These are phyloP conservation scores for Stentor coeruleus DNA, from an alignment of 73 alveolate genomes.

Conservation along the genomic window DNA sequence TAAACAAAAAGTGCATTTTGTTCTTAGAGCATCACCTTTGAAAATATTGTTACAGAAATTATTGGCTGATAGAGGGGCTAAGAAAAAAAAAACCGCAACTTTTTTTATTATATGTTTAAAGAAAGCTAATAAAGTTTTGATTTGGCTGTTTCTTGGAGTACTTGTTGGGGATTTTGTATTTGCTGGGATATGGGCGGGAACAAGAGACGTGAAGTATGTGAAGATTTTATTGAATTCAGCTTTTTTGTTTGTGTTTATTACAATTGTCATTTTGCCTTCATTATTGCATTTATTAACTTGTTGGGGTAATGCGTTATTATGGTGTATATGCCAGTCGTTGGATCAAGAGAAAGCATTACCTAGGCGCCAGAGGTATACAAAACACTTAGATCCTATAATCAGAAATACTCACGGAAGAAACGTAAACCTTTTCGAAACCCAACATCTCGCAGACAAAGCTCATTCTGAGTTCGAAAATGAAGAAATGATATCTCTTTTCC, in stretches of 20 bases:
- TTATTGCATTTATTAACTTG: not conserved
- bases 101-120: slow-evolving; percentile 3
- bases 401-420: not conserved
- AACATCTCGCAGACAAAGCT: slow-evolving; percentile 13
- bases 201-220: not conserved
- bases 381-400: not conserved
- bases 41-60: not conserved
- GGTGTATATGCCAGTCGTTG: slow-evolving; percentile 11
- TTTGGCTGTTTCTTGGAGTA: not conserved
- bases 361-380: not conserved
- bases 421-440: not conserved
- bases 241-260: not conserved
- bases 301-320: slow-evolving; percentile 18
- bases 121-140: not conserved
- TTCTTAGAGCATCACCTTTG: not conserved
- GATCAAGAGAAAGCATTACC: not conserved
- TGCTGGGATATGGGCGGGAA: not conserved
- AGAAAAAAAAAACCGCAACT: slow-evolving; percentile 17
- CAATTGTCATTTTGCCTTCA: not conserved
- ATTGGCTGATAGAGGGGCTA: not conserved
- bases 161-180: not conserved
- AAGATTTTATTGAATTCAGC: not conserved
- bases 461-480: slow-evolving; percentile 3
- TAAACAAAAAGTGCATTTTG: not conserved
- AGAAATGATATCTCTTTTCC: not conserved